phyloP scores from a whole-genome alignment of 192 early-diverging fungal genomes.

The Pilaira anomala region DNA sequence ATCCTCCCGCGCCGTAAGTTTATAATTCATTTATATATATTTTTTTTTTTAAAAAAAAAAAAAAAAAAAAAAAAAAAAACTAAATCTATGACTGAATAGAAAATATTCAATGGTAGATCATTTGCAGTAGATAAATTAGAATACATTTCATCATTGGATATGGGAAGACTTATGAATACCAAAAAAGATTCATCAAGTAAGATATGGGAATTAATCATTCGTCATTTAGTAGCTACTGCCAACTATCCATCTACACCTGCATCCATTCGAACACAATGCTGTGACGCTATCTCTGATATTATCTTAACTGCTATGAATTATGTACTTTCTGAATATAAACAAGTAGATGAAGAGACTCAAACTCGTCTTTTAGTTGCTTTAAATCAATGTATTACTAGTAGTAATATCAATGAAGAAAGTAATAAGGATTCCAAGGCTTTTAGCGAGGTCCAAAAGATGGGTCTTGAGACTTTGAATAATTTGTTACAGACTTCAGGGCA shows the following conservation, averaged over 20 bases:
- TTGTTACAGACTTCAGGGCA: slow-evolving; percentile 90
- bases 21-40: not conserved
- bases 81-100: slow-evolving; percentile 35
- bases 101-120: slow-evolving; percentile 66
- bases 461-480: slow-evolving; percentile 86
- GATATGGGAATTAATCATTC: slow-evolving; percentile 63
- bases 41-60: not conserved
- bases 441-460: slow-evolving; percentile 74
- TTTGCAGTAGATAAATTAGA: slow-evolving; percentile 77
- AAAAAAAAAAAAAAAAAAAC: not conserved
- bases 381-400: slow-evolving; percentile 60
- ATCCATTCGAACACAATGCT: slow-evolving; percentile 73
- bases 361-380: slow-evolving; percentile 61
- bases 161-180: slow-evolving; percentile 46
- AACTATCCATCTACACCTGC: slow-evolving; percentile 52
- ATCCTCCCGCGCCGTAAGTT: slow-evolving; percentile 25
- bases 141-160: slow-evolving; percentile 58
- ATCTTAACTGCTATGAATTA: slow-evolving; percentile 69
- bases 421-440: not conserved
- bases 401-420: slow-evolving; percentile 28
- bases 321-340: slow-evolving; percentile 55
- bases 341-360: slow-evolving; percentile 63
- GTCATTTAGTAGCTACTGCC: slow-evolving; percentile 73
- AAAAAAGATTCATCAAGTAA: slow-evolving; percentile 36
- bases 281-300: slow-evolving; percentile 73